Conservation (phyloP, 1,284 basidiomycete species). For the Ceratobasidium sp. region DNA sequence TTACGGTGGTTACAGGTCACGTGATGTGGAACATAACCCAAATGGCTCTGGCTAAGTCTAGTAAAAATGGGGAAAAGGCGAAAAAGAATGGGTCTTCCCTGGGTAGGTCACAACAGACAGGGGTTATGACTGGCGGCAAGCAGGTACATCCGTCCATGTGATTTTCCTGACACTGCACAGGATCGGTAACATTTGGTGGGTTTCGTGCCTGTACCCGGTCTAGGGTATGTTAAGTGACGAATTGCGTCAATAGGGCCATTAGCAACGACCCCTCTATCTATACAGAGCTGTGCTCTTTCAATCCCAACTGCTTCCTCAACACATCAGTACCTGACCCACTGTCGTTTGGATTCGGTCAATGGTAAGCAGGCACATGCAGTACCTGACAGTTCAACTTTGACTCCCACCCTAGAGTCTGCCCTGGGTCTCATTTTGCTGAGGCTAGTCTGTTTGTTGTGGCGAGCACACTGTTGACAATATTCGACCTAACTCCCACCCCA, state of each 20-base stretch:
- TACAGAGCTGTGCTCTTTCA: slow-evolving; percentile 47
- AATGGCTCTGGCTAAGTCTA: too few species aligned
- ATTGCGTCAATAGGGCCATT: slow-evolving; percentile 36
- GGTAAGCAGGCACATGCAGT: background rate
- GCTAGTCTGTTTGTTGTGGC: slow-evolving; percentile 50
- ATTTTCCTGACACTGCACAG: background rate
- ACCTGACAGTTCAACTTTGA: background rate
- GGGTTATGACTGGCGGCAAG: too few species aligned
- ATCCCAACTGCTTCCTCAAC: slow-evolving; percentile 48
- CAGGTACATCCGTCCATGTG: too few species aligned
- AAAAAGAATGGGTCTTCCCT: too few species aligned
- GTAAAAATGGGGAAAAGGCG: too few species aligned
- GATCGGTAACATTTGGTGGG: background rate
- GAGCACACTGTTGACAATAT: slow-evolving; percentile 50
- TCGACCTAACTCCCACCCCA: slow-evolving; percentile 37
- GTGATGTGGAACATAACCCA: too few species aligned
- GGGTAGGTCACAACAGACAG: too few species aligned
- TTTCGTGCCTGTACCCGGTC: background rate
- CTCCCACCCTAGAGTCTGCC: slow-evolving; percentile 47
- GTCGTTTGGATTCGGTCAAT: background rate
- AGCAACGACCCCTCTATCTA: slow-evolving; percentile 41
- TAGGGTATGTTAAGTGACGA: background rate
- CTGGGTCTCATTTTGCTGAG: slow-evolving; percentile 52
- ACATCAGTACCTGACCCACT: slow-evolving; percentile 39
- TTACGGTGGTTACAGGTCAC: too few species aligned